phyloP scores from a whole-genome alignment of 2,329 filamentous ascomycete species.

The Colletotrichum salicis region DNA sequence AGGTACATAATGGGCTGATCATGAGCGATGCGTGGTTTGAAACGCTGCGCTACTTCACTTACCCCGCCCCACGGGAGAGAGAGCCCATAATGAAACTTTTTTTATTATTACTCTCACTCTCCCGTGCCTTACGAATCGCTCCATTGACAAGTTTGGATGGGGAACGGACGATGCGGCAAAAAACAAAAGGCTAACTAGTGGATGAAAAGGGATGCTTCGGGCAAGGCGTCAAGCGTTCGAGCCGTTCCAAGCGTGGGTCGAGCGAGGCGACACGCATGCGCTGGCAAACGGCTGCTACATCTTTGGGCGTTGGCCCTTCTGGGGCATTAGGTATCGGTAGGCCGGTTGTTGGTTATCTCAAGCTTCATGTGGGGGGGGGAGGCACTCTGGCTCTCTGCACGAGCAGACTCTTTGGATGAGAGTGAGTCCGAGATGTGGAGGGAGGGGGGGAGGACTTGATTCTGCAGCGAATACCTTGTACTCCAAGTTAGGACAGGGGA shows the following conservation, averaged over 20 bases:
- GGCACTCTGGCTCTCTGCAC: background rate
- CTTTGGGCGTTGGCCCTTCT: background rate
- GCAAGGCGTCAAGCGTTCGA: background rate
- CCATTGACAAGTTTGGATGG: background rate
- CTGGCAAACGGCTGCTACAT: background rate
- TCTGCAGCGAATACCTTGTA: background rate
- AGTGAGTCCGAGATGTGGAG: background rate
- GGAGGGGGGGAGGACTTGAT: background rate
- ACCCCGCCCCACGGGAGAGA: slow-evolving; percentile 25
- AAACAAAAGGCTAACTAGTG: background rate
- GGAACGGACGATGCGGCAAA: background rate
- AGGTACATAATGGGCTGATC: slow-evolving; percentile 24
- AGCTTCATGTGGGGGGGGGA: slow-evolving; percentile 12
- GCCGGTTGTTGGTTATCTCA: background rate
- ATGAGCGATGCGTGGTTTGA: slow-evolving; percentile 25
- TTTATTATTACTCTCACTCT: too few species aligned
- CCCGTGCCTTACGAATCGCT: background rate
- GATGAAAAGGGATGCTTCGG: background rate
- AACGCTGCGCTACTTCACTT: slow-evolving; percentile 19
- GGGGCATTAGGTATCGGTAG: background rate
- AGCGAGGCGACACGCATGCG: slow-evolving; percentile 8
- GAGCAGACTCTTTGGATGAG: background rate
- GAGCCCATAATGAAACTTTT: too few species aligned
- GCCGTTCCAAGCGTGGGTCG: slow-evolving; percentile 3
- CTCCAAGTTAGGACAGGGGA: too few species aligned